Conservation (phyloP, 2,329 filamentous ascomycete species). For the Colletotrichum sp. region DNA sequence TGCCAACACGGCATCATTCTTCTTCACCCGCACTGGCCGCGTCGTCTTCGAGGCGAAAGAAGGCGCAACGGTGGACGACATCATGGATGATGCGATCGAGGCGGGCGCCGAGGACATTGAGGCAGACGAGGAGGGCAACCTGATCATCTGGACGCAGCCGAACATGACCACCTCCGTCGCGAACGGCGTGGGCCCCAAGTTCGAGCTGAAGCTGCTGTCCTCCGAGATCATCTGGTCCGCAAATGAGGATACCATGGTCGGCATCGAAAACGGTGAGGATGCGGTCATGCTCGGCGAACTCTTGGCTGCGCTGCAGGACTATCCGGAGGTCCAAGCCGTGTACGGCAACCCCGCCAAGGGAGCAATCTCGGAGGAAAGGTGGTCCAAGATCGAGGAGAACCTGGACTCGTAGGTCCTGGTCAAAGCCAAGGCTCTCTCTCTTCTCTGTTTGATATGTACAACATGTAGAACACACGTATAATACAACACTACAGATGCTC, state of each 20-base stretch:
- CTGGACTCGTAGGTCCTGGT: slow-evolving; percentile 31
- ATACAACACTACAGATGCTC: slow-evolving; percentile 9
- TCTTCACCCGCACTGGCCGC: slow-evolving; percentile 83
- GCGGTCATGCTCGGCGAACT: slow-evolving; percentile 65
- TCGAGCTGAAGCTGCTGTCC: slow-evolving; percentile 72
- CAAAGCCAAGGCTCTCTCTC: background rate
- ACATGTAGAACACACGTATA: slow-evolving; percentile 7
- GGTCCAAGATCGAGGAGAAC: slow-evolving; percentile 58
- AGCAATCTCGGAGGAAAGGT: slow-evolving; percentile 54
- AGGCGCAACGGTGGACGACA: slow-evolving; percentile 63
- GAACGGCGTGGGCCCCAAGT: slow-evolving; percentile 37
- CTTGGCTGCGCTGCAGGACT: slow-evolving; percentile 65
- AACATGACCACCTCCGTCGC: slow-evolving; percentile 21
- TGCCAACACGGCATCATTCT: slow-evolving; percentile 71
- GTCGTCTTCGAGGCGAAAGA: slow-evolving; percentile 68
- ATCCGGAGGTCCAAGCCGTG: slow-evolving; percentile 77
- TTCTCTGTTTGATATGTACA: slow-evolving; percentile 8
- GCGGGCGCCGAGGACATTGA: slow-evolving; percentile 80
- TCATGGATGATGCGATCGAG: slow-evolving; percentile 85
- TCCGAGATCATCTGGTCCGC: slow-evolving; percentile 86
- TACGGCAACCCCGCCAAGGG: slow-evolving; percentile 73
- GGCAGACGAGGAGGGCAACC: slow-evolving; percentile 20
- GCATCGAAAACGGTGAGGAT: slow-evolving; percentile 61
- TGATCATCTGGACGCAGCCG: slow-evolving; percentile 23
- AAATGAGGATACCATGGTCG: slow-evolving; percentile 78